A percentile compares a stretch with the other conserved stretches of the same genome.
Conservation (phyloP, 2,329 filamentous ascomycete species). For the Phaeosphaeria sp. region DNA sequence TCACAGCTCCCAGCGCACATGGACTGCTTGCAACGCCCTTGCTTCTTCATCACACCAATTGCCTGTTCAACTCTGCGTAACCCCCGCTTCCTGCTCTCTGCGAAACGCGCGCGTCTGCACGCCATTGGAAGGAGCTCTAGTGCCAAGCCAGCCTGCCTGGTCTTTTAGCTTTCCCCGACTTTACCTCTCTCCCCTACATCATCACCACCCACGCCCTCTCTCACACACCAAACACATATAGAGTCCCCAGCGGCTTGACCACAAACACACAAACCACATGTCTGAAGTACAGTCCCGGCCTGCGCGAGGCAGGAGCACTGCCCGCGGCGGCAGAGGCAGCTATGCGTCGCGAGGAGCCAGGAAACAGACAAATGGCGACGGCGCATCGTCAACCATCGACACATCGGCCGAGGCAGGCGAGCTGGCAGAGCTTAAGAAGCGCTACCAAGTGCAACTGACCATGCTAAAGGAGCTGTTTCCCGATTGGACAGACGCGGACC, state of each 20-base stretch:
- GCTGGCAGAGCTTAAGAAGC: slow-evolving; percentile 88
- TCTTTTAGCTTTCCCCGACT: slow-evolving; percentile 39
- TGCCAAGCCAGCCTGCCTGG: slow-evolving; percentile 40
- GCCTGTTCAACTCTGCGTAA: slow-evolving; percentile 1
- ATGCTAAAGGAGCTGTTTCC: slow-evolving; percentile 92
- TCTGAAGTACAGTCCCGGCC: slow-evolving; percentile 91
- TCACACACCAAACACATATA: slow-evolving; percentile 30
- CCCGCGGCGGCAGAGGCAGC: slow-evolving; percentile 81
- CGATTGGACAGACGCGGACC: slow-evolving; percentile 93
- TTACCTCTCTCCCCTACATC: slow-evolving; percentile 42
- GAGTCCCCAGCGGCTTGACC: slow-evolving; percentile 30
- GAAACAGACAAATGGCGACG: slow-evolving; percentile 72
- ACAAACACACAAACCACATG: slow-evolving; percentile 68
- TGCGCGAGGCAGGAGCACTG: slow-evolving; percentile 88
- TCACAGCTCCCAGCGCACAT: not conserved
- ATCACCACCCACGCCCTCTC: slow-evolving; percentile 35
- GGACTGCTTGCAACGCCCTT: not conserved
- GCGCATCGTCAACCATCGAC: slow-evolving; percentile 64
- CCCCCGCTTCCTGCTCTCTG: slow-evolving; percentile 4
- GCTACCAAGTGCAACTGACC: slow-evolving; percentile 78
- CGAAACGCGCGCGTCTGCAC: slow-evolving; percentile 24
- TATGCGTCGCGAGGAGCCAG: slow-evolving; percentile 63
- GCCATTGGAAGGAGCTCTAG: slow-evolving; percentile 20
- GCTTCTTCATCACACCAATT: slow-evolving; percentile 10
- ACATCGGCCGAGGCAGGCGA: slow-evolving; percentile 83